These are phyloP conservation scores for Pleurotus platypus DNA, from an alignment of 768 basidiomycete genomes.

Conservation along the genomic window DNA sequence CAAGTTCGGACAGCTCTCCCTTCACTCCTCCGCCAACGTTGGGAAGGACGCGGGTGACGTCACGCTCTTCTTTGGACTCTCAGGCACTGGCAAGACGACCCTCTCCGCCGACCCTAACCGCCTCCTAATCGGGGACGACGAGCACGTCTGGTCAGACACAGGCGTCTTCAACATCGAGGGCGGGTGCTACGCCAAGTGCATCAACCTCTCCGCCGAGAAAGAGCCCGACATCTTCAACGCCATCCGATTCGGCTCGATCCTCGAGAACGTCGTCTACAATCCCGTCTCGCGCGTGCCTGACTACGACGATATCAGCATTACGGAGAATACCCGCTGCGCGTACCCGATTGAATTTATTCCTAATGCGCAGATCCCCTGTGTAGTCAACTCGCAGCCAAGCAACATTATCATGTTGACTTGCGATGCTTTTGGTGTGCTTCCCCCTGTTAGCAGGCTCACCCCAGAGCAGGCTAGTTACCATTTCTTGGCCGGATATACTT, in stretches of 20 bases:
- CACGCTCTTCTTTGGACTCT: conserved; percentile 98
- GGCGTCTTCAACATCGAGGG: conserved; percentile 99
- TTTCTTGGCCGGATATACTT: conserved; percentile 95
- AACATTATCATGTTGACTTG: conserved; percentile 98
- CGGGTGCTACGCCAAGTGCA: conserved; percentile 97
- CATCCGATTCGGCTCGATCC: conserved; percentile 92
- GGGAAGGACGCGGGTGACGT: conserved; percentile 87
- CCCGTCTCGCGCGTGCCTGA: conserved; percentile 79
- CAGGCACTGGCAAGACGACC: conserved; percentile 98
- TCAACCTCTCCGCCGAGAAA: conserved; percentile 95
- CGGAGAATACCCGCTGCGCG: conserved; percentile 98
- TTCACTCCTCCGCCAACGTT: conserved; percentile 98
- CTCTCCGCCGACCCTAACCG: conserved; percentile 95
- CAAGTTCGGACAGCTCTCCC: conserved; percentile 95
- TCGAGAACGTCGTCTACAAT: conserved; percentile 99
- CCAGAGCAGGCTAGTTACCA: conserved; percentile 97
- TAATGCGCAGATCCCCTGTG: conserved; percentile 92
- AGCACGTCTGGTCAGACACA: conserved; percentile 98
- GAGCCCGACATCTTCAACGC: conserved; percentile 98
- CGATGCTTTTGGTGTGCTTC: conserved; percentile 97
- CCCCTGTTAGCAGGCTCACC: conserved; percentile 89
- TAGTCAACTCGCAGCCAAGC: conserved; percentile 81
- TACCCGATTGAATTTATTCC: conserved; percentile 98
- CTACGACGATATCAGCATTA: conserved; percentile 95
- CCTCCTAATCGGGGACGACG: conserved; percentile 95